Conservation (phyloP, 2,329 filamentous ascomycete genomes). For the Aureobasidium sp. region DNA sequence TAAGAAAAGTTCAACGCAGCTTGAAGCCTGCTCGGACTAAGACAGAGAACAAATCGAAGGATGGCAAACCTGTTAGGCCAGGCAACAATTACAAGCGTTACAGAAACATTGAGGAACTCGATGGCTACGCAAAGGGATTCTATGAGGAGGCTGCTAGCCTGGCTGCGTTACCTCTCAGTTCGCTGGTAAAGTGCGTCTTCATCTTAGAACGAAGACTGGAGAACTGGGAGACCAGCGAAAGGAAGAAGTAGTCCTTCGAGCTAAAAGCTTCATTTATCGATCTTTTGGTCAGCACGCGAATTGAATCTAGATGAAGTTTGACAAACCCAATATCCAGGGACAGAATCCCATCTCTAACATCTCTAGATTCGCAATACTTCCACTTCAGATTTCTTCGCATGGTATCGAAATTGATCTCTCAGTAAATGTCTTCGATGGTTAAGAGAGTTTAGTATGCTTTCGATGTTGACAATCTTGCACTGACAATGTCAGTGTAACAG, state of each 20-base stretch:
- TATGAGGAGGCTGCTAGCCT: conserved; percentile 46
- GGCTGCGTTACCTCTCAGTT: conserved; percentile 44
- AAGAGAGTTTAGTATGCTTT: no score
- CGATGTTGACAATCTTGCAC: no score
- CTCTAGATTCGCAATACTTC: no score
- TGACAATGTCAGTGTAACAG: no score
- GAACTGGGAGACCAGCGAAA: conserved; percentile 32
- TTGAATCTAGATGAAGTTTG: no score
- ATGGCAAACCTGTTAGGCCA: conserved; percentile 34
- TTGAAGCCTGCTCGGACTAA: conserved; percentile 36
- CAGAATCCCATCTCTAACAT: no score
- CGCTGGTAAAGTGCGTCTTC: conserved; percentile 45
- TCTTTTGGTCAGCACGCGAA: no score
- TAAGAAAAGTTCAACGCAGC: conserved; percentile 38
- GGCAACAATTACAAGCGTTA: conserved; percentile 47
- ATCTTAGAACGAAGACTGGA: conserved; percentile 43
- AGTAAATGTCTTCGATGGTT: no score
- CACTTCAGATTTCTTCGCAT: no score
- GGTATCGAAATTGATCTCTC: no score
- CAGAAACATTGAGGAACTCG: conserved; percentile 41
- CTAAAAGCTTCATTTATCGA: no score
- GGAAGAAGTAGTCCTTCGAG: conserved; percentile 12
- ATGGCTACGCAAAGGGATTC: conserved; percentile 38
- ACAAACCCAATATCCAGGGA: no score
- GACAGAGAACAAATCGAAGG: conserved; percentile 28